Evolutionary conservation across 768 basidiomycete species (phyloP).

Genomic region (Royoungia palumana): DNA sequence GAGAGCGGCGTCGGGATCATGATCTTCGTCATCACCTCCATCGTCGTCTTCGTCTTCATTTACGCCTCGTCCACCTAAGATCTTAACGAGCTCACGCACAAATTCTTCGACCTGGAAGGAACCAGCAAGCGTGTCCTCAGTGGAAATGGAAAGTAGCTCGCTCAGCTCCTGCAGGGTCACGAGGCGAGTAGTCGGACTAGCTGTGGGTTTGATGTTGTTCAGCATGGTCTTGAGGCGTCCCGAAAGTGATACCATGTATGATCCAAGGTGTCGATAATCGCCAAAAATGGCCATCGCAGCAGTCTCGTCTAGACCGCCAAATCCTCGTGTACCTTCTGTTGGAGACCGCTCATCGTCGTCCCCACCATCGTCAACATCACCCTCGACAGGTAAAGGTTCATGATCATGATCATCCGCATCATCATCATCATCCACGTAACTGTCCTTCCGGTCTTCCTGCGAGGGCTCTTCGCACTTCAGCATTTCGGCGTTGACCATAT

Average conservation of each 20-base stretch:
- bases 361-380: conserved; percentile 44
- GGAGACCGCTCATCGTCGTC: conserved; percentile 37
- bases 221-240: conserved; percentile 88
- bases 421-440: conserved; percentile 39
- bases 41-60: conserved; percentile 74
- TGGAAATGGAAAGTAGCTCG: conserved; percentile 92
- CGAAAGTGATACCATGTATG: conserved; percentile 89
- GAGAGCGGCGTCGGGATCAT: conserved; percentile 83
- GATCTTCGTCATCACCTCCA: conserved; percentile 59
- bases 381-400: conserved; percentile 43
- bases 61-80: conserved; percentile 76
- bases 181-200: conserved; percentile 82
- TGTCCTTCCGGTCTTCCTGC: conserved; percentile 46
- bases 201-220: conserved; percentile 79
- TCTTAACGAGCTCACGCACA: conserved; percentile 87
- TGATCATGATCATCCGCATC: conserved; percentile 48
- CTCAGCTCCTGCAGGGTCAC: conserved; percentile 91
- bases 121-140: conserved; percentile 93
- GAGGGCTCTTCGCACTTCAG: conserved; percentile 44
- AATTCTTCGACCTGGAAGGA: conserved; percentile 95
- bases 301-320: conserved; percentile 61
- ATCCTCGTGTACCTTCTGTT: conserved; percentile 35
- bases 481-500: conserved; percentile 66
- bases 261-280: conserved; percentile 83
- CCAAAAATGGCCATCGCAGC: conserved; percentile 79